Evolutionary conservation across 2,329 filamentous ascomycete species (phyloP).

Genomic region (Lecanicillium sp.): DNA sequence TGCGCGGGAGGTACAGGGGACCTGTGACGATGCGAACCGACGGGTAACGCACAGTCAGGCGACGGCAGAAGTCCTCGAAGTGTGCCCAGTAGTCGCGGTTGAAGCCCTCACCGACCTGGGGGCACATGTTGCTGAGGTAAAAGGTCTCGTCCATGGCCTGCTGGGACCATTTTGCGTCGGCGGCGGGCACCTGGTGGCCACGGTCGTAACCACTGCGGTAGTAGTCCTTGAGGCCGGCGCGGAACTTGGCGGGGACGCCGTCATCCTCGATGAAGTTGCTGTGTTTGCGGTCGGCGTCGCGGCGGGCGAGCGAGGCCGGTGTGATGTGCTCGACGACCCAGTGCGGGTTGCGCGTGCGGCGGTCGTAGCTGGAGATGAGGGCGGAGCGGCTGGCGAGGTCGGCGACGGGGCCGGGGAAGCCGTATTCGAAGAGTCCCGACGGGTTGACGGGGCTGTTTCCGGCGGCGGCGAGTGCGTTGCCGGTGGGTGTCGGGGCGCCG

Average conservation of each 20-base stretch:
- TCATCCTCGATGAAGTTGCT: conserved; percentile 78
- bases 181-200: conserved; percentile 93
- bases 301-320: conserved; percentile 66
- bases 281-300: conserved; percentile 77
- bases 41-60: conserved; percentile 74
- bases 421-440: conserved; percentile 72
- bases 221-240: conserved; percentile 88
- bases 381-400: conserved; percentile 74
- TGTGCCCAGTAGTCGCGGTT: conserved; percentile 99
- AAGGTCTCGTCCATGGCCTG: conserved; percentile 94
- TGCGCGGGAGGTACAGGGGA: conserved; percentile 83
- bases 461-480: conserved; percentile 23
- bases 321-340: conserved; percentile 99
- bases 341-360: conserved; percentile 80
- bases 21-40: conserved; percentile 89
- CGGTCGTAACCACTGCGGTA: conserved; percentile 91
- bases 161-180: conserved; percentile 94
- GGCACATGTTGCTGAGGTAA: conserved; percentile 91
- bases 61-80: conserved; percentile 92
- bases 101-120: conserved; percentile 96
- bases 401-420: conserved; percentile 84
- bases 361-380: conserved; percentile 84
- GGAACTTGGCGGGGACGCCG: conserved; percentile 75
- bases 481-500: conserved; percentile 54
- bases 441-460: conserved; percentile 58